These are phyloP conservation scores for Harringtonia lauricola DNA, from an alignment of 2,329 filamentous ascomycete species.

Conservation along the genomic window DNA sequence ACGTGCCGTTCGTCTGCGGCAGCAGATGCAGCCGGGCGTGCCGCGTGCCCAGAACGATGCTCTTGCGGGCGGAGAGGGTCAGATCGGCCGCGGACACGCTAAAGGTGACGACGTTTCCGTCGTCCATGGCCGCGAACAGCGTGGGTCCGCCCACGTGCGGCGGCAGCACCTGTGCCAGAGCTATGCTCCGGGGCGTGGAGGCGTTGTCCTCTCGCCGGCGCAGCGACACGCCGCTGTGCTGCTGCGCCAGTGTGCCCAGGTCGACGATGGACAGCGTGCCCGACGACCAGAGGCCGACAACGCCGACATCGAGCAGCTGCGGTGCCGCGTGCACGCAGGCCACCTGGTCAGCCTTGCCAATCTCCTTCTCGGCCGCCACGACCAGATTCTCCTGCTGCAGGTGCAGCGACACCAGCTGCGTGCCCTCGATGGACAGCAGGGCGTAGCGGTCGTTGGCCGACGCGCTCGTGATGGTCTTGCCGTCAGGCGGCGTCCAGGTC, in stretches of 20 bases:
- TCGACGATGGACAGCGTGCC: slow-evolving; percentile 67
- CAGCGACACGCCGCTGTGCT: slow-evolving; percentile 51
- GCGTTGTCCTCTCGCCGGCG: slow-evolving; percentile 51
- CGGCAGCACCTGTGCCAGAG: slow-evolving; percentile 67
- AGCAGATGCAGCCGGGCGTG: slow-evolving; percentile 73
- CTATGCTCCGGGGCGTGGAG: slow-evolving; percentile 73
- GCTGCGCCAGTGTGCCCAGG: slow-evolving; percentile 50
- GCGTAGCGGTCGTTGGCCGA: slow-evolving; percentile 61
- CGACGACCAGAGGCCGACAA: slow-evolving; percentile 82
- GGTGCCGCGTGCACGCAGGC: slow-evolving; percentile 72
- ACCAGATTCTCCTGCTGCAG: slow-evolving; percentile 46
- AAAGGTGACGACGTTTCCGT: slow-evolving; percentile 83
- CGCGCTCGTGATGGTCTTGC: slow-evolving; percentile 60
- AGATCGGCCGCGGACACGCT: slow-evolving; percentile 52
- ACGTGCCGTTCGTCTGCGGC: slow-evolving; percentile 53
- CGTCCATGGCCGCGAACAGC: slow-evolving; percentile 81
- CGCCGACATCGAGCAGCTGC: slow-evolving; percentile 52
- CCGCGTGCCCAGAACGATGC: slow-evolving; percentile 73
- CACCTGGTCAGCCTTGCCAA: slow-evolving; percentile 62
- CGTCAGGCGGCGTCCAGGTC: slow-evolving; percentile 43
- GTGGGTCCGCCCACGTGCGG: slow-evolving; percentile 49
- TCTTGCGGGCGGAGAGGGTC: slow-evolving; percentile 62
- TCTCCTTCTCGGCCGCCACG: slow-evolving; percentile 46
- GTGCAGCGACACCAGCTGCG: slow-evolving; percentile 58
- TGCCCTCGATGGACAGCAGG: slow-evolving; percentile 66